A percentile compares a stretch with the other conserved stretches of the same genome.
These are phyloP conservation scores for Wickerhamomyces canadensis DNA, from an alignment of 805 yeast genomes.

Conservation along the genomic window DNA sequence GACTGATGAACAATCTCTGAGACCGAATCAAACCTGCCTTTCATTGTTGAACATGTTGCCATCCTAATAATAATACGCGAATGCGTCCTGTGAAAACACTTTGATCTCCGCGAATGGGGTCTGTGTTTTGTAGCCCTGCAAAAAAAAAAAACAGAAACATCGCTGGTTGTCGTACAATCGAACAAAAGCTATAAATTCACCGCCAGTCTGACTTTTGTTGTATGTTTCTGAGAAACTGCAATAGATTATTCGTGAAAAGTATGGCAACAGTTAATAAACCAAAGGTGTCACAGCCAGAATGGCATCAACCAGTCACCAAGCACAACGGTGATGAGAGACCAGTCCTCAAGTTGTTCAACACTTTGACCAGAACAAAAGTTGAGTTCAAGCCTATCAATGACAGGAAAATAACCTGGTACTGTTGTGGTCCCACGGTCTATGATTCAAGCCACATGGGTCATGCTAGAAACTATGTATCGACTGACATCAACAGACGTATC, in stretches of 20 bases:
- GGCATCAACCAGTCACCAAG: slow-evolving; percentile 36
- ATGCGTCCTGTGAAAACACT: too few relatives aligned
- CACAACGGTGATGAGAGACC: slow-evolving; percentile 23
- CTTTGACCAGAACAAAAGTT: slow-evolving; percentile 76
- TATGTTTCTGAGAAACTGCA: slow-evolving; percentile 1
- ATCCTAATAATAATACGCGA: too few relatives aligned
- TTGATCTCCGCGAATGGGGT: neutral
- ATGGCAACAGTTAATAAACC: slow-evolving; percentile 23
- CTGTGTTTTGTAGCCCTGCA: neutral
- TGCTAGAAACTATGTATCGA: slow-evolving; percentile 93
- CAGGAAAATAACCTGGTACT: slow-evolving; percentile 83
- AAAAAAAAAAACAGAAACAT: neutral
- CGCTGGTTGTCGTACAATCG: too few relatives aligned
- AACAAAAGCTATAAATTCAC: too few relatives aligned
- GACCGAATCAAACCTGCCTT: too few relatives aligned
- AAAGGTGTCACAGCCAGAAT: slow-evolving; percentile 44
- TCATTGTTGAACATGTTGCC: too few relatives aligned
- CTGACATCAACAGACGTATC: slow-evolving; percentile 87
- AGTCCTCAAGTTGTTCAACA: slow-evolving; percentile 65
- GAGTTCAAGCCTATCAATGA: slow-evolving; percentile 66
- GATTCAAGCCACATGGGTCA: slow-evolving; percentile 98
- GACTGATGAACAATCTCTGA: too few relatives aligned
- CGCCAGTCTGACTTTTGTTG: neutral
- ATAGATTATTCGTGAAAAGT: slow-evolving; percentile 5
- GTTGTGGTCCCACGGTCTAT: slow-evolving; percentile 98